These are phyloP conservation scores for Citeromyces hawaiiensis DNA, from an alignment of 1,139 yeast species.

Conservation along the genomic window DNA sequence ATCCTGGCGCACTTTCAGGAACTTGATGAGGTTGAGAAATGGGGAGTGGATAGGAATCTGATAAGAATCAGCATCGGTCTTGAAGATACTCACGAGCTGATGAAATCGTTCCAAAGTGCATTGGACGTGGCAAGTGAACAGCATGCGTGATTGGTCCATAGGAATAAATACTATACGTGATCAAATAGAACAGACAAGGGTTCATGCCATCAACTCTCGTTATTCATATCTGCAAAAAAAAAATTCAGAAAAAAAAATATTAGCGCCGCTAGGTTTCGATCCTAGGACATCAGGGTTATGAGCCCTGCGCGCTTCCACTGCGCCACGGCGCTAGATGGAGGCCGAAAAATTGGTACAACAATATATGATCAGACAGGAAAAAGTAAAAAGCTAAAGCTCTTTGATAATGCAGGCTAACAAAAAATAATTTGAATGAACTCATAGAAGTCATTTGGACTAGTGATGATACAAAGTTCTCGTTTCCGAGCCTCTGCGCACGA, in stretches of 20 bases:
- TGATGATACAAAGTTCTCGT: too few relatives aligned
- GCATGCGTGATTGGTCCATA: conserved; percentile 12
- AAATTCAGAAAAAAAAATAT: conserved; percentile 11
- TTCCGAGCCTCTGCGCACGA: too few relatives aligned
- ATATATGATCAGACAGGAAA: too few relatives aligned
- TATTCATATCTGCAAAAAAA: too few relatives aligned
- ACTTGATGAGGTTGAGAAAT: conserved; percentile 65
- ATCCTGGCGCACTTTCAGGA: conserved; percentile 82
- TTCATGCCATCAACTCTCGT: too few relatives aligned
- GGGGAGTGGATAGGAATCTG: conserved; percentile 76
- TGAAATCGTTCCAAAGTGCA: conserved; percentile 43
- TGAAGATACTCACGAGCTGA: conserved; percentile 42
- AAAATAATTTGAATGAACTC: too few relatives aligned
- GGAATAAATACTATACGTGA: too few relatives aligned
- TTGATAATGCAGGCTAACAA: too few relatives aligned
- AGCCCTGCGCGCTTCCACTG: conserved; percentile 99
- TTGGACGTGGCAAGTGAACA: conserved; percentile 39
- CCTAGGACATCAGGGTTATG: conserved; percentile 99
- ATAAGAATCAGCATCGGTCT: conserved; percentile 81
- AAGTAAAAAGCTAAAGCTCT: too few relatives aligned
- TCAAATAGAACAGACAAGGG: too few relatives aligned
- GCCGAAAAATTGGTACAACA: not conserved
- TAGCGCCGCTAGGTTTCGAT: conserved; percentile 99
- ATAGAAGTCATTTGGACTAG: too few relatives aligned
- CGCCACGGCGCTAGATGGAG: conserved; percentile 69